Evolutionary conservation across 2,329 filamentous ascomycete species (phyloP).

Genomic region (Fusarium nelsonii): DNA sequence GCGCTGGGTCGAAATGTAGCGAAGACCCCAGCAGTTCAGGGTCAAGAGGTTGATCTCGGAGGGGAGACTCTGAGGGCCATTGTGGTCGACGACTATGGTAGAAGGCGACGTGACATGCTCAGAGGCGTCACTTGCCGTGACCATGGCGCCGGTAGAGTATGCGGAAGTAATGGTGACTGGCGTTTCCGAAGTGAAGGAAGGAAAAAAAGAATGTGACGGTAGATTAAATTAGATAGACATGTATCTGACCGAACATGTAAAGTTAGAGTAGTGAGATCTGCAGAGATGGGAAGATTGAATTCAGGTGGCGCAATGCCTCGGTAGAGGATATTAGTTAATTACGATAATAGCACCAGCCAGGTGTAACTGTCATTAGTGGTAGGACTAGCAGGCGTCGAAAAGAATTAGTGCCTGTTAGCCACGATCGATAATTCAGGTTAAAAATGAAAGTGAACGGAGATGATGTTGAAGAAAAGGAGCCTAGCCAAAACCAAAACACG

Average conservation of each 20-base stretch:
- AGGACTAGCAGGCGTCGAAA: slow-evolving; percentile 16
- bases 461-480: slow-evolving; percentile 15
- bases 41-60: slow-evolving; percentile 82
- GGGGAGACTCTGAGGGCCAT: slow-evolving; percentile 55
- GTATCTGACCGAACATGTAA: neutral
- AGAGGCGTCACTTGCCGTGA: slow-evolving; percentile 35
- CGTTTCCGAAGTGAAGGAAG: neutral
- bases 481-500: neutral
- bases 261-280: slow-evolving; percentile 1
- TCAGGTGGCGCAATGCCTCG: slow-evolving; percentile 23
- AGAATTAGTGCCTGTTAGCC: slow-evolving; percentile 4
- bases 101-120: slow-evolving; percentile 40
- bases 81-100: slow-evolving; percentile 30
- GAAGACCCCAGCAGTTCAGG: slow-evolving; percentile 97
- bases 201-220: neutral
- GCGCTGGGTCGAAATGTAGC: slow-evolving; percentile 84
- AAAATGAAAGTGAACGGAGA: neutral
- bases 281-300: slow-evolving; percentile 13
- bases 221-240: neutral
- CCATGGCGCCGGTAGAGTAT: slow-evolving; percentile 39
- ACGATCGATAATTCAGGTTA: neutral
- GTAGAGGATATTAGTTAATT: slow-evolving; percentile 42
- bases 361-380: slow-evolving; percentile 22
- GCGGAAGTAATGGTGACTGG: slow-evolving; percentile 29
- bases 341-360: slow-evolving; percentile 23